phyloP scores from a whole-genome alignment of 495 filamentous ascomycete species.

The Penicillium ucsense region DNA sequence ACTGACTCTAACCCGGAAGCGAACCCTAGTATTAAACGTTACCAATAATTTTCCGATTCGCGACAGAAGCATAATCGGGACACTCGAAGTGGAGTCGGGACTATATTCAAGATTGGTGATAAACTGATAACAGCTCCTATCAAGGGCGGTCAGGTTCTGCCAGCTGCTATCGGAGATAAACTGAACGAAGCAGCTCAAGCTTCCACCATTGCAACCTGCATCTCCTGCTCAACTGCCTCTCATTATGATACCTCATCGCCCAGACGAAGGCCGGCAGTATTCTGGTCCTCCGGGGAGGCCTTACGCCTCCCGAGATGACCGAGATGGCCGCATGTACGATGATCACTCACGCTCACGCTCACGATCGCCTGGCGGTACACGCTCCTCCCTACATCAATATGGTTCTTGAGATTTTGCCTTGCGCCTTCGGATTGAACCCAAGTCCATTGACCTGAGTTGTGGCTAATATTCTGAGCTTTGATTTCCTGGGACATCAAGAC shows the following conservation, averaged over 20 bases:
- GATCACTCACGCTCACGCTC: conserved; percentile 38
- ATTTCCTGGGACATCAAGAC: conserved; percentile 19
- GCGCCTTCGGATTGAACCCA: conserved; percentile 1
- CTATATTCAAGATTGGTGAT: too few species aligned
- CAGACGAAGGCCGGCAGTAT: conserved; percentile 21
- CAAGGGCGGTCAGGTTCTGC: conserved; percentile 11
- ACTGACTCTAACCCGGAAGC: too few species aligned
- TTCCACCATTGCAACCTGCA: conserved; percentile 4
- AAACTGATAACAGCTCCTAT: too few species aligned
- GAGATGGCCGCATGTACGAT: conserved; percentile 42
- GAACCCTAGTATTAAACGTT: too few species aligned
- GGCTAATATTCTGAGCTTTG: conserved; percentile 17
- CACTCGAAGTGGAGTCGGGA: too few species aligned
- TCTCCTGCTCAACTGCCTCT: conserved; percentile 2
- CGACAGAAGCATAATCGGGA: too few species aligned
- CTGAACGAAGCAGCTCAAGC: neutral
- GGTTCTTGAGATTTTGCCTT: conserved; percentile 6
- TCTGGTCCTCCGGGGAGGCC: conserved; percentile 17
- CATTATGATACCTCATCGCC: conserved; percentile 25
- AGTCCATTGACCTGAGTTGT: conserved; percentile 2
- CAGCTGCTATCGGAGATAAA: conserved; percentile 4
- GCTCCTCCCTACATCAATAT: conserved; percentile 34
- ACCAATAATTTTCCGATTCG: too few species aligned
- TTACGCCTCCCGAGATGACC: conserved; percentile 25
- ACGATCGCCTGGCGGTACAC: conserved; percentile 37